Base-by-base conservation (phyloP, 805 yeast species). In the Yarrowia sp. region DNA sequence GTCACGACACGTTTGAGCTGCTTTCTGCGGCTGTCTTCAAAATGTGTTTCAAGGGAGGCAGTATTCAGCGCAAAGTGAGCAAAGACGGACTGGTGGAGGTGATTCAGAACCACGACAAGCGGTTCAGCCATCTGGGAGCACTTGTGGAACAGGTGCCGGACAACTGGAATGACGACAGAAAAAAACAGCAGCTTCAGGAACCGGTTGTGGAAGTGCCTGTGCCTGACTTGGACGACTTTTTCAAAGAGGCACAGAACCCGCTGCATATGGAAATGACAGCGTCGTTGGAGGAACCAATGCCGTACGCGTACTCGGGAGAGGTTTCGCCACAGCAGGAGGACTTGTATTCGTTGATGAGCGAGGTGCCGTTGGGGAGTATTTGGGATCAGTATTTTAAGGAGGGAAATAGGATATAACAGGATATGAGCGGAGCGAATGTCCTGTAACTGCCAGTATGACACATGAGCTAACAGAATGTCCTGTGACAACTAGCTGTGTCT, bases 1-100 rank as follows among this genome's bases (percentile, higher is more conserved):
- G 96, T 71, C 79, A 83, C 40, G 89, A 86, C 67, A 86, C 89
- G 32, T 87, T 88, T 71, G 89, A 88, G 68, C 83, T 88, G 35
- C 74, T 90, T 52, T 80, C 89, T 0, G 86, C 88, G 7, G 96
- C 90, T 0, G 86, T 90, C 0, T 44, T 43, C 41, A 59, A 54
- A 40, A 54, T 54, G 62, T 54, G 62, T 28, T 54, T 54, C 48
- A 28, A 28, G 26, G 62, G 62, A n/a, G 35, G 35, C n/a, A 9
- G n/a, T 11, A 19, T 54, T 1, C 35, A n/a, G 4, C 35, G 62
- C 22, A 26, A 28, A 11, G 62, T 36, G 36, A 21, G 26, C 26
- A 54, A 54, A 26, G 41, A 38, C 7, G 48, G 48, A 12, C 48
- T 54, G 14, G 48, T 38, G 17, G 62, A 54, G 14, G 40, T 54